Evolutionary conservation across 140 eudicot species (phyloP).

Genomic region (Stevia rebaudiana): DNA sequence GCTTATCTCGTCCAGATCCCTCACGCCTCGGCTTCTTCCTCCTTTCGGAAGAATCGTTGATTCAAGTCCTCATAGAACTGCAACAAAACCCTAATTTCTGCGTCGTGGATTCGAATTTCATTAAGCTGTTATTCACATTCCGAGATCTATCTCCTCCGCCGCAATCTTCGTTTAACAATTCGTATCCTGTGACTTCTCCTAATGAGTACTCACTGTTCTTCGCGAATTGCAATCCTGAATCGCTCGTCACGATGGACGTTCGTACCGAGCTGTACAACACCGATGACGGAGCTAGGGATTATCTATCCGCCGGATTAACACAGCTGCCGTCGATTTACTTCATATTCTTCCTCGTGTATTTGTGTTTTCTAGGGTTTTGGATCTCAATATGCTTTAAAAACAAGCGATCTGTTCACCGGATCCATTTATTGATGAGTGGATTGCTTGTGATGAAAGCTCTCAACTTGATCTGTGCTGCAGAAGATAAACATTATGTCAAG

Average conservation of each 20-base stretch:
- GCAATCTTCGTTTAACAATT: conserved; percentile 25
- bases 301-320: conserved; percentile 44
- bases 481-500: conserved; percentile 46
- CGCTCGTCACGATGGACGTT: conserved; percentile 45
- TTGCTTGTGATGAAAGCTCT: conserved; percentile 47
- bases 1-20: conserved; percentile 31
- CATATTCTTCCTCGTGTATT: conserved; percentile 28
- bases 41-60: conserved; percentile 32
- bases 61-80: conserved; percentile 40
- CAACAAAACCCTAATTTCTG: conserved; percentile 45
- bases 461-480: conserved; percentile 52
- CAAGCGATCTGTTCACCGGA: conserved; percentile 38
- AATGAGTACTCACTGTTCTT: conserved; percentile 46
- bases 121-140: conserved; percentile 33
- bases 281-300: conserved; percentile 32
- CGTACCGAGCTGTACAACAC: conserved; percentile 42
- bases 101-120: conserved; percentile 32
- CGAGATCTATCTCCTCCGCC: conserved; percentile 45
- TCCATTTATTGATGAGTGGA: conserved; percentile 50
- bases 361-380: conserved; percentile 46
- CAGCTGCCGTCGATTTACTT: conserved; percentile 43
- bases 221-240: conserved; percentile 47
- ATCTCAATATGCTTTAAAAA: conserved; percentile 27
- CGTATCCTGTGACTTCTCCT: conserved; percentile 37
- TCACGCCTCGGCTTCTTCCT: conserved; percentile 52